A percentile compares a stretch with the other conserved stretches of the same genome.
Conservation (phyloP, 768 basidiomycete genomes). For the Pleurotus eryngii region DNA sequence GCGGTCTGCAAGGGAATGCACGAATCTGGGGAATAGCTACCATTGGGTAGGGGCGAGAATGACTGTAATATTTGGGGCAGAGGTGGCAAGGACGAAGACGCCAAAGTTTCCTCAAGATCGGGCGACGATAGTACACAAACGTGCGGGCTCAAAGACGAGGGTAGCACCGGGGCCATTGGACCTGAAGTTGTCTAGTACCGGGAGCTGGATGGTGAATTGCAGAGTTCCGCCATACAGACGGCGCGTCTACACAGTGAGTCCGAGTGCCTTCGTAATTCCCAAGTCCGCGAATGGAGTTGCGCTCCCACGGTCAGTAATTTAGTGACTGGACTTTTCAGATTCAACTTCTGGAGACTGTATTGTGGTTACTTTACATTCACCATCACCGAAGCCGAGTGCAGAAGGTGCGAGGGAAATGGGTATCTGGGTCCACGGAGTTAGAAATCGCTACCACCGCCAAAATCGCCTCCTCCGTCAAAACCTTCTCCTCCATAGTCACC, state of each 20-base stretch:
- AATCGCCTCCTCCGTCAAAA: slow-evolving; percentile 16
- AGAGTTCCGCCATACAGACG: background rate
- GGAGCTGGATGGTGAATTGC: background rate
- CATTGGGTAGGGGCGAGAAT: slow-evolving; percentile 80
- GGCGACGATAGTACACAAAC: slow-evolving; percentile 70
- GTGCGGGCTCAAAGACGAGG: slow-evolving; percentile 78
- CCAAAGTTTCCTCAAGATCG: slow-evolving; percentile 64
- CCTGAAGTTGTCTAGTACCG: background rate
- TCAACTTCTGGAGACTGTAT: too few species aligned
- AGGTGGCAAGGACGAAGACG: slow-evolving; percentile 58
- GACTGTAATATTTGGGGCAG: slow-evolving; percentile 76
- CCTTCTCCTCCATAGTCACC: background rate
- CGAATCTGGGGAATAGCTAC: slow-evolving; percentile 28
- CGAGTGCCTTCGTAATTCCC: background rate
- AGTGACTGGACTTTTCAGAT: too few species aligned
- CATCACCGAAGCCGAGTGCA: too few species aligned
- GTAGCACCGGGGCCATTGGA: slow-evolving; percentile 51
- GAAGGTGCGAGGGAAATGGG: background rate
- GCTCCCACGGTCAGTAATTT: background rate
- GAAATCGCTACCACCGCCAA: slow-evolving; percentile 15
- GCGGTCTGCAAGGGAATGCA: too few species aligned
- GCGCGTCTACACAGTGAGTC: background rate
- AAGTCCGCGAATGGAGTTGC: background rate
- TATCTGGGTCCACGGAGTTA: background rate
- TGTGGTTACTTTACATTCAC: too few species aligned